Conservation (phyloP, 306 rosid species). For the Cucumis hystrix region DNA sequence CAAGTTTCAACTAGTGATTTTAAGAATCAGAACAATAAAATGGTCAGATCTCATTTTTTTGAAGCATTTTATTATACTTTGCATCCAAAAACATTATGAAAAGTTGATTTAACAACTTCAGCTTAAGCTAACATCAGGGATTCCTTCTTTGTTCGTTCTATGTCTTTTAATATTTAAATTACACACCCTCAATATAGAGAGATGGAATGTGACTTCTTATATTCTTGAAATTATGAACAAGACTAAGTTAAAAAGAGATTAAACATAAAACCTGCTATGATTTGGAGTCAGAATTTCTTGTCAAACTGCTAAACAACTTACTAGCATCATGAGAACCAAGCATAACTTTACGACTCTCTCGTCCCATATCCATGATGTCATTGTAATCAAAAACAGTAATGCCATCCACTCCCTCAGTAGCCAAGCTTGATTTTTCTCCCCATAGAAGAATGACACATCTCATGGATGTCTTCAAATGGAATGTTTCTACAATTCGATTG, state of each 20-base stretch:
- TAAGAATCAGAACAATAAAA: neutral
- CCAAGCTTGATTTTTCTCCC: constrained; percentile 71
- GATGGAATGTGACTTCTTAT: neutral
- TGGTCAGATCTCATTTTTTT: neutral
- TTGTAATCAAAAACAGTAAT: constrained; percentile 42
- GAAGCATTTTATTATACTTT: neutral
- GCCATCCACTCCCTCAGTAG: constrained; percentile 23
- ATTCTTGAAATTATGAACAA: neutral
- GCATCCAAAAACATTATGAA: neutral
- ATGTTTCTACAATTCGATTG: constrained; percentile 48
- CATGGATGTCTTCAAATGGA: constrained; percentile 39
- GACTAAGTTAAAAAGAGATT: neutral
- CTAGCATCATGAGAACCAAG: constrained; percentile 34
- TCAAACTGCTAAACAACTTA: constrained; percentile 29
- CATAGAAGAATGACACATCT: constrained; percentile 77
- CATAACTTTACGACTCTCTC: constrained; percentile 36
- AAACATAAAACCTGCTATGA: neutral
- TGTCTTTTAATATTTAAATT: neutral
- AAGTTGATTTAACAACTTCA: neutral
- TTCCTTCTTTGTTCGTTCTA: neutral
- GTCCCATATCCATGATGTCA: constrained; percentile 57
- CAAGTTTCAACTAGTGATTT: neutral
- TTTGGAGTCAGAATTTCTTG: neutral
- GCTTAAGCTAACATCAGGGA: neutral
- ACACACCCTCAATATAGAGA: neutral